phyloP scores from a whole-genome alignment of 306 rosid species.

The Casuarina glauca region DNA sequence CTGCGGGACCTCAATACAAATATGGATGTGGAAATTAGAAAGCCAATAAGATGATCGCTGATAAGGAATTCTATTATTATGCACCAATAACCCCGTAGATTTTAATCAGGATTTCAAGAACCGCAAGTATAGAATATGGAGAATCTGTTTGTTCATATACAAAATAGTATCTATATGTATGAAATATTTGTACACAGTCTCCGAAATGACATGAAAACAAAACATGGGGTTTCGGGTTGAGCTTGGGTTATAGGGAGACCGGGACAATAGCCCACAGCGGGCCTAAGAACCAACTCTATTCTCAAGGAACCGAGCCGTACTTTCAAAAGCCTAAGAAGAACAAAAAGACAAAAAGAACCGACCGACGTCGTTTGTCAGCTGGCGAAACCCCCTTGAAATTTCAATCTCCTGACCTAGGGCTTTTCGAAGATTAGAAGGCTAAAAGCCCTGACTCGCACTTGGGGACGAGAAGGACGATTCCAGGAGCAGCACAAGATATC shows the following conservation, averaged over 20 bases:
- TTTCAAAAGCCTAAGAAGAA: background rate
- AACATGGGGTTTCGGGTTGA: background rate
- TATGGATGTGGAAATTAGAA: no score
- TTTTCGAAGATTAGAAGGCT: background rate
- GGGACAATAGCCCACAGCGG: background rate
- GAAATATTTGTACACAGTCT: no score
- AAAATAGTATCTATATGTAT: no score
- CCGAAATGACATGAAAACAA: background rate
- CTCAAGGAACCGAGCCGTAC: background rate
- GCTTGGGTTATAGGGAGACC: background rate
- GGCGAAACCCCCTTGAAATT: background rate
- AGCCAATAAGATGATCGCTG: no score
- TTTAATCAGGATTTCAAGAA: no score
- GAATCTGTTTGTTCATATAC: no score
- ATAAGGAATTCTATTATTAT: no score
- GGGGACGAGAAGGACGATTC: background rate
- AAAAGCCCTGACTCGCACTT: slow-evolving; percentile 33
- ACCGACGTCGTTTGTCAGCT: background rate
- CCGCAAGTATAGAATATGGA: no score
- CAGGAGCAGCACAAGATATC: slow-evolving; percentile 14
- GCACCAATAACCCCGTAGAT: no score
- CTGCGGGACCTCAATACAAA: no score
- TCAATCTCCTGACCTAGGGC: background rate
- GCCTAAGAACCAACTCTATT: background rate
- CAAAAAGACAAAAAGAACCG: background rate